Evolutionary conservation across 805 yeast genomes (phyloP).

Genomic region (Lachancea meyersii): DNA sequence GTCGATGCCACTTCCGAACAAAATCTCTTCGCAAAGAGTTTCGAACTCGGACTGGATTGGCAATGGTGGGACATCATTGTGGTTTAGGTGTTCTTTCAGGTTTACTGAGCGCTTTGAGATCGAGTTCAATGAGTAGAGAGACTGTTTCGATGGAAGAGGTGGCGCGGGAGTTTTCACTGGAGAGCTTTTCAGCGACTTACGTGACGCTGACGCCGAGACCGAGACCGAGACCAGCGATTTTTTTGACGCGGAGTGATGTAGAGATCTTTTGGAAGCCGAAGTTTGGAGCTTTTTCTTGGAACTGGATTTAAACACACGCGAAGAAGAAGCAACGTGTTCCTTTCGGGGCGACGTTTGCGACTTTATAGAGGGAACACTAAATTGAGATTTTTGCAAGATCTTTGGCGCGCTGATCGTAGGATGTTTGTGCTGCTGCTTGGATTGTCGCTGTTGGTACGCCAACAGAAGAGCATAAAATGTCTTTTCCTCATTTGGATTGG

Average conservation of each 20-base stretch:
- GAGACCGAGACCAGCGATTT: slow-evolving; percentile 5
- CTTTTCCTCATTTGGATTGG: slow-evolving; percentile 65
- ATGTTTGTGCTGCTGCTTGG: background rate
- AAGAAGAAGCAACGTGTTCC: slow-evolving; percentile 26
- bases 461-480: slow-evolving; percentile 69
- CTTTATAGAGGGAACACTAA: slow-evolving; percentile 23
- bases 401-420: slow-evolving; percentile 20
- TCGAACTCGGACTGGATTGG: slow-evolving; percentile 23
- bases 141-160: slow-evolving; percentile 27
- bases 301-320: slow-evolving; percentile 24
- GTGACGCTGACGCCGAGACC: slow-evolving; percentile 16
- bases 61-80: slow-evolving; percentile 17
- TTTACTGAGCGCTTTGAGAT: slow-evolving; percentile 33
- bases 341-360: slow-evolving; percentile 10
- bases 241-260: slow-evolving; percentile 14
- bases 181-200: slow-evolving; percentile 12
- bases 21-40: slow-evolving; percentile 27
- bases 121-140: slow-evolving; percentile 30
- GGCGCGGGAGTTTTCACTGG: slow-evolving; percentile 1
- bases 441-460: slow-evolving; percentile 69
- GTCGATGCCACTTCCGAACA: slow-evolving; percentile 26
- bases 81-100: slow-evolving; percentile 26
- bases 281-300: slow-evolving; percentile 14
- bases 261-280: slow-evolving; percentile 10
- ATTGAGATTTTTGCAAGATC: slow-evolving; percentile 28